Conservation (phyloP, 2,329 filamentous ascomycete species). For the Coniella lustricola region DNA sequence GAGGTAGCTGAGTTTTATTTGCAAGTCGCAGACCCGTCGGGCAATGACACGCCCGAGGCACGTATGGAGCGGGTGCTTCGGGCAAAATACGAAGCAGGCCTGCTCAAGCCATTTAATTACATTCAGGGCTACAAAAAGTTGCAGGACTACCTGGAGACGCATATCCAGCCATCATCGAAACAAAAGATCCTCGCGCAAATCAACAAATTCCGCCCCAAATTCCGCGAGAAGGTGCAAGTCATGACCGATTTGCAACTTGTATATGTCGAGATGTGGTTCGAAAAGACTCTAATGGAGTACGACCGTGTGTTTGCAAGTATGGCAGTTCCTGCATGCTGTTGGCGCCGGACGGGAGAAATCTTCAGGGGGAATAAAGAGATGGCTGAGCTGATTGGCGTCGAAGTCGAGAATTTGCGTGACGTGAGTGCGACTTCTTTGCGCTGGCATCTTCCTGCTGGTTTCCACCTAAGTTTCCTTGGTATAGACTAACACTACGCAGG, state of each 20-base stretch:
- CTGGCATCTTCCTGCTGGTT: background rate
- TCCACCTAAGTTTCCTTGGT: background rate
- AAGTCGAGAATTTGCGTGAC: slow-evolving; percentile 83
- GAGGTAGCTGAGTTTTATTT: slow-evolving; percentile 83
- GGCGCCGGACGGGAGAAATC: slow-evolving; percentile 93
- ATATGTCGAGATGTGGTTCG: slow-evolving; percentile 98
- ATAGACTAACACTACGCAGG: slow-evolving; percentile 42
- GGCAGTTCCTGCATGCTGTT: slow-evolving; percentile 96
- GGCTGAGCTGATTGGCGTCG: slow-evolving; percentile 91
- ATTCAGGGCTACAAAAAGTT: slow-evolving; percentile 90
- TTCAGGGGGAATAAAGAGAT: slow-evolving; percentile 98
- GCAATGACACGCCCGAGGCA: slow-evolving; percentile 77
- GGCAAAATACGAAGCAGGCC: slow-evolving; percentile 91
- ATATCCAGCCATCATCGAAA: slow-evolving; percentile 74
- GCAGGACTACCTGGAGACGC: slow-evolving; percentile 83
- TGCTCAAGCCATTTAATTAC: slow-evolving; percentile 97
- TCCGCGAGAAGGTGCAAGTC: slow-evolving; percentile 86
- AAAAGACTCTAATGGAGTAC: slow-evolving; percentile 92
- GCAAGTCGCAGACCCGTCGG: slow-evolving; percentile 89
- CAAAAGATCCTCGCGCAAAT: slow-evolving; percentile 89
- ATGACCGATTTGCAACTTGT: slow-evolving; percentile 92
- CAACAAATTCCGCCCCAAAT: slow-evolving; percentile 89
- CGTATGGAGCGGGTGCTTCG: slow-evolving; percentile 90
- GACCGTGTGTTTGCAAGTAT: slow-evolving; percentile 98
- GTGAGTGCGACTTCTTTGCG: slow-evolving; percentile 46